Conservation (phyloP, 768 basidiomycete species). For the Plicaturopsis crispa region DNA sequence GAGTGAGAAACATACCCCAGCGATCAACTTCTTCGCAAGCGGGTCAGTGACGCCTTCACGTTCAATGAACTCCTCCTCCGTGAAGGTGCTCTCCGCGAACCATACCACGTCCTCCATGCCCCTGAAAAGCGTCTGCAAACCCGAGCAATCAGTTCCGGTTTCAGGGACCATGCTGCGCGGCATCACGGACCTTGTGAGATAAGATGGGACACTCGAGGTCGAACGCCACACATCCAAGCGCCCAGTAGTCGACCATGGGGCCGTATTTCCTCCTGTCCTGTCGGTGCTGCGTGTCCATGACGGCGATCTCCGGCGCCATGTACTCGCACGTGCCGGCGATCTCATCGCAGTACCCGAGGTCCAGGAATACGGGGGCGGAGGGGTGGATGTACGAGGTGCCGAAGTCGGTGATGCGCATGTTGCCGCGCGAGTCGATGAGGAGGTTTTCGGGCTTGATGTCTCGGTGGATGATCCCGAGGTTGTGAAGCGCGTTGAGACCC, state of each 20-base stretch:
- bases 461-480: conserved; percentile 57
- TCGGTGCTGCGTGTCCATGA: conserved; percentile 11
- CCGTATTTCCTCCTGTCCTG: conserved; percentile 18
- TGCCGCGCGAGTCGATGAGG: conserved; percentile 37
- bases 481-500: conserved; percentile 39
- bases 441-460: conserved; percentile 70
- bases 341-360: conserved; percentile 17
- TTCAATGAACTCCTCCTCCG: conserved; percentile 14
- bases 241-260: conserved; percentile 32
- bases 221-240: conserved; percentile 30
- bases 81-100: conserved; percentile 11
- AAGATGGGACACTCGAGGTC: conserved; percentile 30
- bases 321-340: conserved; percentile 27
- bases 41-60: conserved; percentile 14
- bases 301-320: conserved; percentile 33
- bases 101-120: conserved; percentile 15
- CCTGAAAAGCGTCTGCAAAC: conserved; percentile 23
- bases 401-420: conserved; percentile 35
- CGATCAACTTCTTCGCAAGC: conserved; percentile 18
- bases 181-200: conserved; percentile 10
- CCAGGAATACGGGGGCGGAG: too few relatives aligned
- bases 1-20: conserved; percentile 17
- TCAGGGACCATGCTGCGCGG: conserved; percentile 13
- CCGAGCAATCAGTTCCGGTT: neutral
- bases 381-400: conserved; percentile 23